phyloP scores from a whole-genome alignment of 371 early-diverging fungal genomes.

The Cokeromyces recurvatus region DNA sequence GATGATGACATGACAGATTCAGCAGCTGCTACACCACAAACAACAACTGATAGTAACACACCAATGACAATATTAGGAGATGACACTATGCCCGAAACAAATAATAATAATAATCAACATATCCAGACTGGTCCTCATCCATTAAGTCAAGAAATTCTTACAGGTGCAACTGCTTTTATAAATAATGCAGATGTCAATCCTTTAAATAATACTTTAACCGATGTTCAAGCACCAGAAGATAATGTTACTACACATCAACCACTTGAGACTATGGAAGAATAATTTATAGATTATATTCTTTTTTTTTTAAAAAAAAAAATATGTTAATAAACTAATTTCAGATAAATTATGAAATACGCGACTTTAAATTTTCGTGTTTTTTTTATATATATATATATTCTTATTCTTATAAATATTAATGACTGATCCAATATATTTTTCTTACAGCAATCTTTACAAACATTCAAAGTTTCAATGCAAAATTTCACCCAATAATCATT shows the following conservation, averaged over 20 bases:
- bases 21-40: slow-evolving; percentile 16
- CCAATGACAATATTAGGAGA: slow-evolving; percentile 18
- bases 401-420: too few relatives aligned
- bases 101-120: not conserved
- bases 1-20: slow-evolving; percentile 32
- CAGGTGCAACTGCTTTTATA: not conserved
- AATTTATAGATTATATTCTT: too few relatives aligned
- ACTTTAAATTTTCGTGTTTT: too few relatives aligned
- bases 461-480: slow-evolving; percentile 50
- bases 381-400: too few relatives aligned
- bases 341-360: too few relatives aligned
- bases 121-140: not conserved
- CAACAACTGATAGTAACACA: slow-evolving; percentile 8
- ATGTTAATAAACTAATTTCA: too few relatives aligned
- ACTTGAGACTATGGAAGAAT: not conserved
- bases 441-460: slow-evolving; percentile 59
- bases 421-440: too few relatives aligned
- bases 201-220: slow-evolving; percentile 4
- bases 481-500: slow-evolving; percentile 65
- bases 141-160: slow-evolving; percentile 10
- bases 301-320: too few relatives aligned
- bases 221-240: slow-evolving; percentile 7
- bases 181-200: not conserved
- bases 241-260: too few relatives aligned
- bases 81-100: slow-evolving; percentile 3